Percentiles rank a stretch among this genome's conserved stretches.
Conservation (phyloP, 352 stramenopile species). For the Phytophthora podocarpi region DNA sequence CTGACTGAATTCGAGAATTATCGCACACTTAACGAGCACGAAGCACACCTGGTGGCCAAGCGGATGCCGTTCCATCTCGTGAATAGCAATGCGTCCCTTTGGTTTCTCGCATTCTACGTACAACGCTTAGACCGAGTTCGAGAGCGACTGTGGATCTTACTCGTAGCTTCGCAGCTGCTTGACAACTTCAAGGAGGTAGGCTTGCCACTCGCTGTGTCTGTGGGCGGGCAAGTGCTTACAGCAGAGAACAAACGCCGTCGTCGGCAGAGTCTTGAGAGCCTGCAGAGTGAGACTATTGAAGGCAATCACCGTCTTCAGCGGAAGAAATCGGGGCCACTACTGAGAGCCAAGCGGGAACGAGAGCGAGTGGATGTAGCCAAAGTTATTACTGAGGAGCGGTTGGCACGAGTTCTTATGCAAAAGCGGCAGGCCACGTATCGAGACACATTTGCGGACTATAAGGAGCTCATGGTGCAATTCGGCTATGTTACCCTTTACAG, state of each 20-base stretch:
- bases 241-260: slow-evolving; percentile 46
- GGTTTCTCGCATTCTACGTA: slow-evolving; percentile 73
- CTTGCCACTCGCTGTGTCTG: slow-evolving; percentile 52
- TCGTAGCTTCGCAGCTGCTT: slow-evolving; percentile 66
- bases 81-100: slow-evolving; percentile 76
- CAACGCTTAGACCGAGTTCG: slow-evolving; percentile 59
- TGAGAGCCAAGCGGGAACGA: slow-evolving; percentile 9
- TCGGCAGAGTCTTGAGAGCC: slow-evolving; percentile 24
- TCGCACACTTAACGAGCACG: slow-evolving; percentile 62
- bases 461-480: slow-evolving; percentile 91
- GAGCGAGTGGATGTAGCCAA: slow-evolving; percentile 32
- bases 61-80: slow-evolving; percentile 81
- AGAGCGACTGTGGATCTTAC: slow-evolving; percentile 70
- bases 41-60: slow-evolving; percentile 75
- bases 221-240: slow-evolving; percentile 49
- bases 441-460: slow-evolving; percentile 76
- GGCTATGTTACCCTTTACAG: slow-evolving; percentile 93
- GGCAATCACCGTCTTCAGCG: neutral
- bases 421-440: slow-evolving; percentile 65
- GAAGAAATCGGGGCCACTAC: slow-evolving; percentile 12
- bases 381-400: slow-evolving; percentile 35
- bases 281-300: slow-evolving; percentile 17
- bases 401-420: slow-evolving; percentile 64
- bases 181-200: slow-evolving; percentile 79
- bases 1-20: slow-evolving; percentile 83